Evolutionary conservation across 331 rosid species (phyloP).

Genomic region (Phaseolus coccineus): DNA sequence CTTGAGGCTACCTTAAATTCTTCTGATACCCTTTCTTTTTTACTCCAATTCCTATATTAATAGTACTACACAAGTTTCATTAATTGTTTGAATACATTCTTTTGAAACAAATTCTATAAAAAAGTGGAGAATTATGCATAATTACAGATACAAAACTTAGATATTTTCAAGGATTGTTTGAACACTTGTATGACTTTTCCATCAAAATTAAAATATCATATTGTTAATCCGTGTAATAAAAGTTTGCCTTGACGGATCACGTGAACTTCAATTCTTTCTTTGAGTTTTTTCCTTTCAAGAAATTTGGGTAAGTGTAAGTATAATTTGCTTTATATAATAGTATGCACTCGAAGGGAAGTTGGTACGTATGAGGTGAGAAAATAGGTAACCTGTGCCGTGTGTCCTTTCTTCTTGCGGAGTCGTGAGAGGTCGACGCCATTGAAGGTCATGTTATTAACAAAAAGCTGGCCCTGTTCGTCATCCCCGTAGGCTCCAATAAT

Average conservation of each 20-base stretch:
- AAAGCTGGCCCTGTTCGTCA: slow-evolving; percentile 78
- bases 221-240: too few species aligned
- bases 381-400: slow-evolving; percentile 80
- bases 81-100: too few species aligned
- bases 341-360: neutral
- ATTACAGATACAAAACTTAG: neutral
- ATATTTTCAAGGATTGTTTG: too few species aligned
- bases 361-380: neutral
- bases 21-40: neutral
- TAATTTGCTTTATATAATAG: too few species aligned
- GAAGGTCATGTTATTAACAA: slow-evolving; percentile 74
- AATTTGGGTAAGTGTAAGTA: too few species aligned
- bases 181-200: neutral
- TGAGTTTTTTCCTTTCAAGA: too few species aligned
- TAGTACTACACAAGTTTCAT: too few species aligned
- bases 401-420: slow-evolving; percentile 75
- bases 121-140: too few species aligned
- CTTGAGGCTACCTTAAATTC: neutral
- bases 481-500: slow-evolving; percentile 90
- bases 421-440: slow-evolving; percentile 76
- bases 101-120: too few species aligned
- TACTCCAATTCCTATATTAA: neutral
- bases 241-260: too few species aligned
- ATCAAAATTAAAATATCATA: too few species aligned
- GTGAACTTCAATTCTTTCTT: too few species aligned